Percentiles rank a stretch among this genome's conserved stretches.
Conservation (phyloP, 176 grass and related monocot species). For the Rhipidocladum racemiflorum region DNA sequence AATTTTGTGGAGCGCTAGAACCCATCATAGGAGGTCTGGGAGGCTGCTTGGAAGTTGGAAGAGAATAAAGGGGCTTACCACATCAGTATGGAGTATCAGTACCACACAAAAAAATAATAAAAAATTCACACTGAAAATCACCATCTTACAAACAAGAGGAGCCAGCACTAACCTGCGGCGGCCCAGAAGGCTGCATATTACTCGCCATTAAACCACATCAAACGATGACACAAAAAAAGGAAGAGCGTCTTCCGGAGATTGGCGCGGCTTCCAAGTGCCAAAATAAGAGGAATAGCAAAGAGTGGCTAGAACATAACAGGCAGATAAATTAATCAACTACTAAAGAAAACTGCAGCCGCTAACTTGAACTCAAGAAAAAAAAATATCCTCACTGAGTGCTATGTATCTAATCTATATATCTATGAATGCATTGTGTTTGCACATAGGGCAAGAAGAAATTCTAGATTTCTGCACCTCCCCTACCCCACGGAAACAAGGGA, state of each 20-base stretch:
- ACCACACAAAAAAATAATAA: background rate
- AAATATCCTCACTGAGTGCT: background rate
- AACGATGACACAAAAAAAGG: conserved; percentile 15
- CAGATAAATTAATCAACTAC: background rate
- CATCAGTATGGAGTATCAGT: no score
- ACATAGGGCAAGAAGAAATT: background rate
- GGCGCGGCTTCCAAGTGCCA: background rate
- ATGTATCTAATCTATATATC: background rate
- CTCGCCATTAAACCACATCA: conserved; percentile 57
- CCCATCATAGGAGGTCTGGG: conserved; percentile 66
- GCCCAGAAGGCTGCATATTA: conserved; percentile 63
- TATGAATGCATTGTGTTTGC: background rate
- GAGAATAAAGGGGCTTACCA: conserved; percentile 17
- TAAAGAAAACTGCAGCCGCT: background rate
- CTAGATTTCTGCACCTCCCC: background rate
- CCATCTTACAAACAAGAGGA: background rate
- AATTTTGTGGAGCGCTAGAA: conserved; percentile 66
- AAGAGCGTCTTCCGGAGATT: background rate
- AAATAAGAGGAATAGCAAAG: background rate
- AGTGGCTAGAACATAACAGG: background rate
- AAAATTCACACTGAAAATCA: background rate
- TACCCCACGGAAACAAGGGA: background rate
- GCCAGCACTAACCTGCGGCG: conserved; percentile 39
- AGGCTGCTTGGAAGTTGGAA: conserved; percentile 46
- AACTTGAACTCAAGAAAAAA: background rate